These are phyloP conservation scores for Xylaria sp. DNA, from an alignment of 2,329 filamentous ascomycete species.

Conservation along the genomic window DNA sequence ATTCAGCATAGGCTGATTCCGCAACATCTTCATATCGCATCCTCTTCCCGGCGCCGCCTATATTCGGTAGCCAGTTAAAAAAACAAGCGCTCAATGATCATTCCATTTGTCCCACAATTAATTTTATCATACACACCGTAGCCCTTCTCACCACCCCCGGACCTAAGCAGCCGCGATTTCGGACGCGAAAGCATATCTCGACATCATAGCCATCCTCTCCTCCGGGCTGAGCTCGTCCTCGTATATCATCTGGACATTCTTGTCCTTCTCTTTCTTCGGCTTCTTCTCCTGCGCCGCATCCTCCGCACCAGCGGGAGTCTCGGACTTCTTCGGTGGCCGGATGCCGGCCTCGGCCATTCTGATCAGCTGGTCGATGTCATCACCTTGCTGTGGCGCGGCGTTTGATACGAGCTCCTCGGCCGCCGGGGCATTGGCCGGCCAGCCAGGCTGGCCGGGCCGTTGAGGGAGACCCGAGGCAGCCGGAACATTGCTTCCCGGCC, in stretches of 20 bases:
- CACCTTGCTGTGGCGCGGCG: constrained; percentile 58
- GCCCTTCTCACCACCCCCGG: background rate
- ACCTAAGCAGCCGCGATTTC: constrained; percentile 44
- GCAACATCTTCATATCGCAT: background rate
- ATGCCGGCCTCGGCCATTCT: constrained; percentile 72
- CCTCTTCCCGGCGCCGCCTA: background rate
- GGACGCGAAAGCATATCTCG: constrained; percentile 77
- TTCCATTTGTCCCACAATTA: background rate
- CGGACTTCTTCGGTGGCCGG: constrained; percentile 58
- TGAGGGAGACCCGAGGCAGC: constrained; percentile 58
- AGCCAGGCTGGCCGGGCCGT: constrained; percentile 54
- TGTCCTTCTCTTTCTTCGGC: constrained; percentile 74
- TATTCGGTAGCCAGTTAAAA: background rate
- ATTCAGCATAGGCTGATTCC: background rate
- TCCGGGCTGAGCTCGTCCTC: constrained; percentile 85
- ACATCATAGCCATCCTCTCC: constrained; percentile 85
- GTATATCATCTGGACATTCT: constrained; percentile 80
- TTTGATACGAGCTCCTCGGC: constrained; percentile 61
- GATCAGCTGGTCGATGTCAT: constrained; percentile 74
- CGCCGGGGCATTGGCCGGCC: constrained; percentile 54
- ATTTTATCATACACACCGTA: constrained; percentile 22
- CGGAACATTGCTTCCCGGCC: constrained; percentile 56
- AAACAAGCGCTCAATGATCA: background rate
- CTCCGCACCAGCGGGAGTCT: constrained; percentile 51
- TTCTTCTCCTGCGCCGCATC: constrained; percentile 68